A percentile compares a stretch with the other conserved stretches of the same genome.
These are phyloP conservation scores for Omphalea diandra DNA, from an alignment of 441 rosid genomes.

Conservation along the genomic window DNA sequence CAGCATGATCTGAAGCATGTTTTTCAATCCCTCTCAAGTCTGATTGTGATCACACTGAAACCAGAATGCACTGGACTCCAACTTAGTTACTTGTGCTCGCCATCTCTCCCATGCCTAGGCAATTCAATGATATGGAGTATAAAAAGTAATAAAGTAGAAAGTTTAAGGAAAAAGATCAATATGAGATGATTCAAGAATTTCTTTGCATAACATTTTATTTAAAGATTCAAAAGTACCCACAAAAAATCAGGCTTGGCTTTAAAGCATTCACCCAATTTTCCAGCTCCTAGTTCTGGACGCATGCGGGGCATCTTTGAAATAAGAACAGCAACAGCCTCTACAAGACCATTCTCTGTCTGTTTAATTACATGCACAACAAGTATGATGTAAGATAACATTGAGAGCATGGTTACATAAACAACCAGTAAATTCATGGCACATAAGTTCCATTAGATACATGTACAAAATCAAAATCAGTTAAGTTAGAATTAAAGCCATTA, in stretches of 20 bases:
- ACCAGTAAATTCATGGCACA: background rate
- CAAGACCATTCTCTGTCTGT: slow-evolving; percentile 94
- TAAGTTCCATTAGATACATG: slow-evolving; percentile 1
- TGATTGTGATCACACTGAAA: slow-evolving; percentile 73
- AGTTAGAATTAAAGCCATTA: background rate
- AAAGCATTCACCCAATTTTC: slow-evolving; percentile 79
- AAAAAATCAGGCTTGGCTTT: slow-evolving; percentile 86
- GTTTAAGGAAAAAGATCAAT: background rate
- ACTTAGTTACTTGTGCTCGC: slow-evolving; percentile 80
- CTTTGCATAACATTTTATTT: background rate
- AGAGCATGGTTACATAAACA: background rate
- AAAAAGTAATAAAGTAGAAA: slow-evolving; percentile 11
- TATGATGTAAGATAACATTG: slow-evolving; percentile 14
- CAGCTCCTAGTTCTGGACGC: slow-evolving; percentile 63
- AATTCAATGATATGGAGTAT: slow-evolving; percentile 22
- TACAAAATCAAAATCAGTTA: background rate
- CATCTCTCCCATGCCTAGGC: slow-evolving; percentile 91
- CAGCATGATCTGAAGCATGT: slow-evolving; percentile 80
- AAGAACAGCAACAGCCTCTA: slow-evolving; percentile 89
- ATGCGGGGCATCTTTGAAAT: slow-evolving; percentile 90
- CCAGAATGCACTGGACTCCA: slow-evolving; percentile 88
- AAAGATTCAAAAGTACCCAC: slow-evolving; percentile 53
- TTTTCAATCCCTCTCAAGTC: slow-evolving; percentile 84
- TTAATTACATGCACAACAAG: slow-evolving; percentile 28
- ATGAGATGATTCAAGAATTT: background rate